These are phyloP conservation scores for Cytospora piceae DNA, from an alignment of 2,329 filamentous ascomycete species.

Conservation along the genomic window DNA sequence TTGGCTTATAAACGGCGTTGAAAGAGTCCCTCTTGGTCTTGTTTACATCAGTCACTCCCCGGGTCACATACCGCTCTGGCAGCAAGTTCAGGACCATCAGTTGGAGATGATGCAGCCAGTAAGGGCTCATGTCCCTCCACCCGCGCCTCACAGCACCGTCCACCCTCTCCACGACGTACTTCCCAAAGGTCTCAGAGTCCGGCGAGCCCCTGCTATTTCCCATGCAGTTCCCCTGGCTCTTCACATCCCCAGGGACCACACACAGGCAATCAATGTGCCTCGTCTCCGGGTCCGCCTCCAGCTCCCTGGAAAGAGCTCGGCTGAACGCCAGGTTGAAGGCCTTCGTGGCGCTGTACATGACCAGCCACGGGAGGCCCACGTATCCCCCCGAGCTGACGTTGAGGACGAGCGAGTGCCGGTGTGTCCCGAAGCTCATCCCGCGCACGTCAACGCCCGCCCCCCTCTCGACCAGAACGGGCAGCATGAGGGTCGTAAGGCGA, in stretches of 20 bases:
- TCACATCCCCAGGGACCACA: constrained; percentile 39
- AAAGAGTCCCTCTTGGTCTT: background rate
- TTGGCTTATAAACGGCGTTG: background rate
- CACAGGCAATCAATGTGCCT: constrained; percentile 38
- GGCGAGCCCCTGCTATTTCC: constrained; percentile 31
- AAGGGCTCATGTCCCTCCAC: constrained; percentile 35
- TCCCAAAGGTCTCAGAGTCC: constrained; percentile 30
- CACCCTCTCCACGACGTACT: constrained; percentile 31
- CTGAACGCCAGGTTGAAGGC: constrained; percentile 39
- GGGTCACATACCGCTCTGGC: constrained; percentile 20
- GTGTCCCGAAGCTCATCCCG: constrained; percentile 13
- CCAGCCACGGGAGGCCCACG: constrained; percentile 37
- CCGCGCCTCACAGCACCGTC: constrained; percentile 34
- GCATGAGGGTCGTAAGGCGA: constrained; percentile 39
- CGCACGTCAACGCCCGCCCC: constrained; percentile 15
- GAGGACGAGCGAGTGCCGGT: constrained; percentile 37
- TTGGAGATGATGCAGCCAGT: constrained; percentile 36
- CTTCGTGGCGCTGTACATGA: constrained; percentile 40
- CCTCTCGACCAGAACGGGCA: constrained; percentile 34
- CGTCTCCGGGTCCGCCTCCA: constrained; percentile 32
- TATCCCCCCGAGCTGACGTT: constrained; percentile 37
- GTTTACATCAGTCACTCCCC: background rate
- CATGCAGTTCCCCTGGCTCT: constrained; percentile 33
- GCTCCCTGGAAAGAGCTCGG: constrained; percentile 37
- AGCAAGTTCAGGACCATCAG: constrained; percentile 8